Percentiles rank a stretch among this genome's conserved stretches.
Evolutionary conservation across 495 filamentous ascomycete species (phyloP).

Genomic region (Xylaria acuta): DNA sequence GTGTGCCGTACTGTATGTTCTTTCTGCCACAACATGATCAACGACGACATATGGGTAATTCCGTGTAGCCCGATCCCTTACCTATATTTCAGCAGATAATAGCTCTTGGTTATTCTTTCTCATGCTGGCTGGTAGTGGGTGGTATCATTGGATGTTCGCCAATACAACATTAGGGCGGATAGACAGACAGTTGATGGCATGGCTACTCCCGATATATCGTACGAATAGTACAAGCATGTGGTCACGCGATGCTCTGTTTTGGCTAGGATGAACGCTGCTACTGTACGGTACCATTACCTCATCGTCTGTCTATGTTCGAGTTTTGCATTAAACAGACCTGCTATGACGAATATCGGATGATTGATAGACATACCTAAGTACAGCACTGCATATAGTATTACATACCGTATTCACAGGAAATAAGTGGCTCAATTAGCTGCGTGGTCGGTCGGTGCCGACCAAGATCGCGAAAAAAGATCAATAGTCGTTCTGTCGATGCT

Average conservation of each 20-base stretch:
- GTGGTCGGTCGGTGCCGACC: constrained; percentile 12
- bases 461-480: background rate
- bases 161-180: background rate
- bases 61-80: constrained; percentile 18
- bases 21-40: background rate
- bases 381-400: no score
- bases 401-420: background rate
- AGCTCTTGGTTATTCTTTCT: constrained; percentile 1
- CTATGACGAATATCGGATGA: constrained; percentile 13
- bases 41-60: constrained; percentile 8
- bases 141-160: background rate
- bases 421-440: background rate
- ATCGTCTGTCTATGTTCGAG: constrained; percentile 5
- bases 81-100: background rate
- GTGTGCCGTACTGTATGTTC: background rate
- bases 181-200: background rate
- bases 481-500: background rate
- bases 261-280: background rate
- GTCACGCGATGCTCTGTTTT: constrained; percentile 22
- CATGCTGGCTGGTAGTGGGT: constrained; percentile 1
- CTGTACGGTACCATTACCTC: constrained; percentile 11
- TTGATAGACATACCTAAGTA: background rate
- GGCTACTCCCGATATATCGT: background rate
- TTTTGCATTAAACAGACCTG: background rate
- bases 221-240: constrained; percentile 18